These are phyloP conservation scores for Stagonosporopsis tanaceti DNA, from an alignment of 2,329 filamentous ascomycete genomes.

Conservation along the genomic window DNA sequence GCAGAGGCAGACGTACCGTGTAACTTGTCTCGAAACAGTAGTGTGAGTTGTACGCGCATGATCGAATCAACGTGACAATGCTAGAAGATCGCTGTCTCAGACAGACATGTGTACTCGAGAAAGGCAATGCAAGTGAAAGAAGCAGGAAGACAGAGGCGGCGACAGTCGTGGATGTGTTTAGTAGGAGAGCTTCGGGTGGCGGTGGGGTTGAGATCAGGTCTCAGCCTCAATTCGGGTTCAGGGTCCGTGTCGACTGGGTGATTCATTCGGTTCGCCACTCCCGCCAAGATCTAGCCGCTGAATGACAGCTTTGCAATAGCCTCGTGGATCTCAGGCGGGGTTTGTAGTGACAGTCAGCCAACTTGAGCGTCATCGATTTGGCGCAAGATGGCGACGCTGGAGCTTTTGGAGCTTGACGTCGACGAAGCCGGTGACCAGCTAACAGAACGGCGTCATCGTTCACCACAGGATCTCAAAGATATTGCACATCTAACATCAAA, in stretches of 20 bases:
- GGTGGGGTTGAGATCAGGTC: conserved; percentile 15
- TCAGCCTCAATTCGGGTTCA: conserved; percentile 14
- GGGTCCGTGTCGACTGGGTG: not conserved
- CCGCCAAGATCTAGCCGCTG: conserved; percentile 1
- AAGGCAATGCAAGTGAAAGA: conserved; percentile 13
- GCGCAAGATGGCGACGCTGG: not conserved
- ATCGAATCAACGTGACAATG: conserved; percentile 29
- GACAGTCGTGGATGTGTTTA: conserved; percentile 9
- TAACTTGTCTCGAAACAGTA: conserved; percentile 39
- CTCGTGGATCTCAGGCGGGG: not conserved
- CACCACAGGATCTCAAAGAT: not conserved
- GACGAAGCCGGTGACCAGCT: not conserved
- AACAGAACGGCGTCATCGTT: conserved; percentile 11
- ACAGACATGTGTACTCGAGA: conserved; percentile 17
- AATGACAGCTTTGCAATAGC: not conserved
- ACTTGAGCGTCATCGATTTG: conserved; percentile 6
- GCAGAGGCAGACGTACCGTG: conserved; percentile 32
- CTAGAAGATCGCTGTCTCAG: conserved; percentile 18
- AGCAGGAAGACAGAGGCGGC: conserved; percentile 6
- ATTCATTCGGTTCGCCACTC: conserved; percentile 18
- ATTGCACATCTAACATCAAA: not conserved
- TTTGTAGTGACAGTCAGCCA: not conserved
- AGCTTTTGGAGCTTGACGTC: conserved; percentile 9
- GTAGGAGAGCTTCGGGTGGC: conserved; percentile 18
- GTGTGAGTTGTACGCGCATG: conserved; percentile 43